Conservation (phyloP, 2,329 filamentous ascomycete species). For the Colletotrichum endophyticum region DNA sequence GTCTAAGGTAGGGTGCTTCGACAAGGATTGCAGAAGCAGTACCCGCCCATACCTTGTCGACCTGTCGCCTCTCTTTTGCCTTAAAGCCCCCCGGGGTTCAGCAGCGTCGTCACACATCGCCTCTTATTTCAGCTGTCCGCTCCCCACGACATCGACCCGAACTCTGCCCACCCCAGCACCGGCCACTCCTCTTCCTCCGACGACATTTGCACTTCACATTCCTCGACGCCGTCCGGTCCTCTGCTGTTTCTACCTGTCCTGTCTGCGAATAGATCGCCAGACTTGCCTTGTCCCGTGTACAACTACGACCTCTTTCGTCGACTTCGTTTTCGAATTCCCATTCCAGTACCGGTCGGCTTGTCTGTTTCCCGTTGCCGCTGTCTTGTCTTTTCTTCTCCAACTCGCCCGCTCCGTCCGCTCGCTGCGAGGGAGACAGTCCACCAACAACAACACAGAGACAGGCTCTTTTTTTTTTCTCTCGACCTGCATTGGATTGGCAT, state of each 20-base stretch:
- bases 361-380: neutral
- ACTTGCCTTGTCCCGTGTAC: neutral
- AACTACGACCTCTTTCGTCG: neutral
- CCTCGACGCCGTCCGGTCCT: conserved; percentile 15
- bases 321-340: neutral
- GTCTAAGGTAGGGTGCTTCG: neutral
- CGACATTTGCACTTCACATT: conserved; percentile 1
- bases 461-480: neutral
- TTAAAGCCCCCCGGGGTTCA: conserved; percentile 1
- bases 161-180: conserved; percentile 3
- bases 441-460: neutral
- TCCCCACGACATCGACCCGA: neutral
- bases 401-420: neutral
- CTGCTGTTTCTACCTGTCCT: conserved; percentile 10
- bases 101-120: conserved; percentile 8
- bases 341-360: neutral
- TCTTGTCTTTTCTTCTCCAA: neutral
- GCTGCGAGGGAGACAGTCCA: neutral
- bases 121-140: conserved; percentile 20
- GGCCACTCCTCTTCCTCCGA: conserved; percentile 10
- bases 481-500: neutral
- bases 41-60: neutral
- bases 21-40: neutral
- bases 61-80: conserved; percentile 10
- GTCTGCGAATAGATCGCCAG: conserved; percentile 10